Evolutionary conservation across 371 early-diverging fungal species (phyloP), one percentile per base, ranked within the genome.

Genomic region (Actinomortierella ambigua): DNA sequence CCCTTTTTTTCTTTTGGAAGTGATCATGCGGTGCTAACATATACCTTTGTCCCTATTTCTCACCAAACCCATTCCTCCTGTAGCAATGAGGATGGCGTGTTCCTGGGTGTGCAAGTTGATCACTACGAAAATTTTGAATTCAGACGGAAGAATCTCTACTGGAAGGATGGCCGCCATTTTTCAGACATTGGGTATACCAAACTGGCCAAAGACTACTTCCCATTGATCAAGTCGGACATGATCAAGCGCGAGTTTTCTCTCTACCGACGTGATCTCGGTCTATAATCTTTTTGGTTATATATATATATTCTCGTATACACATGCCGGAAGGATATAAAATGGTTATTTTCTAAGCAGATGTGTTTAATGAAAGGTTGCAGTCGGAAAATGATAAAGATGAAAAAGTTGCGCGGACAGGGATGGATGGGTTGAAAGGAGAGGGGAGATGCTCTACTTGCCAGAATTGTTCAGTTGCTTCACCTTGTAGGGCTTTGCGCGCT

Each of bases 401-500:
- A 34, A 34, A 34, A 6, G 34, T n/a, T n/a, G n/a, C n/a, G n/a
- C n/a, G n/a, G n/a, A n/a, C n/a, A n/a, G n/a, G n/a, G n/a, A n/a
- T n/a, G n/a, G n/a, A n/a, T n/a, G n/a, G n/a, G n/a, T n/a, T n/a
- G 34, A 34, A 11, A 11, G 11, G 34, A 34, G 11, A 34, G 34
- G 7, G 34, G 34, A 34, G 34, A 34, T 34, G 34, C 22, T 20
- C 24, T 64, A 70, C 55, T 70, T 70, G 48, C 71, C 71, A 20
- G 71, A 61, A 42, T 70, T 70, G 39, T 70, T 70, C 56, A 70
- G 24, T 34, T 65, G 65, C 66, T 70, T 70, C 53, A 70, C 62
- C 54, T 65, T 70, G 66, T 70, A 70, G 9, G 71, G 71, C 50
- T 70, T 70, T 28, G 71, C 71, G 8, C 71, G 65, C 9, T 70